These are phyloP conservation scores for Herpetospermum pedunculosum DNA, from an alignment of 306 rosid species.

Conservation along the genomic window DNA sequence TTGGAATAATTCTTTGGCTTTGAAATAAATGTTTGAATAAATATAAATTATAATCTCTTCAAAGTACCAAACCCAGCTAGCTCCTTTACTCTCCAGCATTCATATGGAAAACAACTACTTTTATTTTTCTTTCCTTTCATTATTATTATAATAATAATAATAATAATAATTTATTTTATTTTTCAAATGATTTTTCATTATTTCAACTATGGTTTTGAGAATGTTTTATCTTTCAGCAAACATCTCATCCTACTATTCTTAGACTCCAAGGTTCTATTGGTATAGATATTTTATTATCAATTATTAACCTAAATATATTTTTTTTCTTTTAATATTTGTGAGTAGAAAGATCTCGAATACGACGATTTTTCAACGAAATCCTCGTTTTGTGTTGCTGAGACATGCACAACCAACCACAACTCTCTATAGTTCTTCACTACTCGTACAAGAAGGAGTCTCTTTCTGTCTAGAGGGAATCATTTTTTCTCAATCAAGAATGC, in stretches of 20 bases:
- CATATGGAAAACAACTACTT: background rate
- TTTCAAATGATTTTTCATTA: background rate
- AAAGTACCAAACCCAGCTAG: conserved; percentile 4
- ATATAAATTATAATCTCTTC: background rate
- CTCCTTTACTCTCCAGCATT: background rate
- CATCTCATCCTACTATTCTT: background rate
- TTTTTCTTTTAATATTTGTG: background rate
- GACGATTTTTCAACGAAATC: too few relatives aligned
- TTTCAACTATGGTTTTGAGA: background rate
- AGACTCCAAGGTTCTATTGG: background rate
- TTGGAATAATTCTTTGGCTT: conserved; percentile 6
- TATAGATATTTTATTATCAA: background rate
- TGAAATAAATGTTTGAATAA: conserved; percentile 1
- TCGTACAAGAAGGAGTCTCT: too few relatives aligned
- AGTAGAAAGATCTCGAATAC: too few relatives aligned
- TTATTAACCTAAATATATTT: background rate
- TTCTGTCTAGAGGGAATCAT: too few relatives aligned
- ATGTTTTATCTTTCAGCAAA: conserved; percentile 5
- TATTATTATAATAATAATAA: background rate
- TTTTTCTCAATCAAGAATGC: too few relatives aligned
- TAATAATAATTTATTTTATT: background rate
- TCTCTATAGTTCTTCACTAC: too few relatives aligned
- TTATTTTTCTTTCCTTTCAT: background rate
- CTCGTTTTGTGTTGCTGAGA: too few relatives aligned
- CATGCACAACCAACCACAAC: too few relatives aligned